Conservation (phyloP, 140 eudicot species). For the Senecio squalidus region DNA sequence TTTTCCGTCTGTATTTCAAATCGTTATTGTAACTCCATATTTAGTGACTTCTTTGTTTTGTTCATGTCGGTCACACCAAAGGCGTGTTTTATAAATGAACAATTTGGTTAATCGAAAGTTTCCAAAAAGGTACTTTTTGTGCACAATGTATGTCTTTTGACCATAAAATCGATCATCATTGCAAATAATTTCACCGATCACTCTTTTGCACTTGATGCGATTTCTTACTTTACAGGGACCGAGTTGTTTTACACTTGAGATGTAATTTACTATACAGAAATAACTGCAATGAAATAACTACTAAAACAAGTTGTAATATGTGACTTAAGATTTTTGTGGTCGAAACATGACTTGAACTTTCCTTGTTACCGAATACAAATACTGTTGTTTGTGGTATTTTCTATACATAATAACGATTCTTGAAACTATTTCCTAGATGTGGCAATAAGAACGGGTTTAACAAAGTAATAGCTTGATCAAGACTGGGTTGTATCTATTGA, state of each 20-base stretch:
- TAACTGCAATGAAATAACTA: neutral
- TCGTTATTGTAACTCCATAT: neutral
- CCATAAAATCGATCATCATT: neutral
- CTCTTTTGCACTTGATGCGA: neutral
- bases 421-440: no score
- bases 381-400: no score
- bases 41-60: neutral
- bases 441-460: no score
- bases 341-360: no score
- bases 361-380: no score
- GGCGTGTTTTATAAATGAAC: neutral
- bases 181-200: neutral
- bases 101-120: neutral
- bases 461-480: no score
- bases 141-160: slow-evolving; percentile 1
- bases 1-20: no score
- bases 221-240: neutral
- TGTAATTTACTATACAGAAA: neutral
- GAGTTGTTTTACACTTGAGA: neutral
- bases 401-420: no score
- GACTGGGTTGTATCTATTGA: no score
- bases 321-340: no score
- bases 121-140: neutral
- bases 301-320: neutral
- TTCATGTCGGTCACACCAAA: neutral